phyloP scores from a whole-genome alignment of 148 eudicot genomes.

The Talinum fruticosum region DNA sequence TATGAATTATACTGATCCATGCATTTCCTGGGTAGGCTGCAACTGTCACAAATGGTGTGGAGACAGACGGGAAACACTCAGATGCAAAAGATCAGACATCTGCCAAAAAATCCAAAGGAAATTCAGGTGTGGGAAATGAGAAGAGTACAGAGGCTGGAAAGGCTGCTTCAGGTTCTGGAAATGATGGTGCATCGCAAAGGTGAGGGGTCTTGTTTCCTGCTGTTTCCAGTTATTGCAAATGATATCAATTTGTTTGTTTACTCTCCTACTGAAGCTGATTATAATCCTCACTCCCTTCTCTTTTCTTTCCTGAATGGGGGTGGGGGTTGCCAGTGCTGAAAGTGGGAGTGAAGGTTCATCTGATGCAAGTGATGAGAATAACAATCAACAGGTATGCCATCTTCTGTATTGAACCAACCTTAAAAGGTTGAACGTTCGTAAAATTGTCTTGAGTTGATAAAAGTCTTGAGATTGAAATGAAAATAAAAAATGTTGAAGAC shows the following conservation, averaged over 20 bases:
- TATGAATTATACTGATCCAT: conserved; percentile 4
- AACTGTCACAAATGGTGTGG: conserved; percentile 38
- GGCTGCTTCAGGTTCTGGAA: conserved; percentile 85
- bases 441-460: conserved; percentile 14
- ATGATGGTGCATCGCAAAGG: conserved; percentile 89
- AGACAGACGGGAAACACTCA: conserved; percentile 50
- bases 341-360: conserved; percentile 92
- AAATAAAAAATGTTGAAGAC: background rate
- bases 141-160: conserved; percentile 64
- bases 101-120: conserved; percentile 55
- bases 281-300: conserved; percentile 5
- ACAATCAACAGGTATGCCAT: conserved; percentile 61
- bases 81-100: conserved; percentile 49
- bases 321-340: conserved; percentile 52
- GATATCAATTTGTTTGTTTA: background rate
- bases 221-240: background rate
- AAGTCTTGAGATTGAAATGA: background rate
- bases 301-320: background rate
- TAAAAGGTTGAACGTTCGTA: too few relatives aligned
- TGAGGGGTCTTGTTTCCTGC: conserved; percentile 17
- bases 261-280: background rate
- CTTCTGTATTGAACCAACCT: too few relatives aligned
- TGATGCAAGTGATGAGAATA: conserved; percentile 79
- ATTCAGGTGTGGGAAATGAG: conserved; percentile 37
- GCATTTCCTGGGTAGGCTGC: conserved; percentile 37